These are phyloP conservation scores for Puccinia hordei DNA, from an alignment of 1,284 basidiomycete genomes.

Conservation along the genomic window DNA sequence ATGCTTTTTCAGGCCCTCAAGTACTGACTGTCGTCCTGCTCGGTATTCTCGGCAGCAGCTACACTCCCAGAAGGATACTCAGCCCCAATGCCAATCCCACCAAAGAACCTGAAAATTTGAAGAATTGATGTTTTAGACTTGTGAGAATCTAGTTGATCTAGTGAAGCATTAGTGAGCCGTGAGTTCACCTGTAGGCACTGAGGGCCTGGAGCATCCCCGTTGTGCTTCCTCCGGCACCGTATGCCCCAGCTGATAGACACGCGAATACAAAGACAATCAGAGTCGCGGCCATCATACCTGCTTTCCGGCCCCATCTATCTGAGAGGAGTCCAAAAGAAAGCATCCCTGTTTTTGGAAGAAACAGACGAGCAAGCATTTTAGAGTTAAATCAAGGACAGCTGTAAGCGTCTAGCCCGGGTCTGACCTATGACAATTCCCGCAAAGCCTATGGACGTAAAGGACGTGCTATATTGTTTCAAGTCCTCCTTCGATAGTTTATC, in stretches of 20 bases:
- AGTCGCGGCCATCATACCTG: constrained; percentile 81
- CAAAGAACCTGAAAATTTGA: constrained; percentile 55
- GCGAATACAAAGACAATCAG: constrained; percentile 78
- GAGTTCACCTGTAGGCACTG: constrained; percentile 71
- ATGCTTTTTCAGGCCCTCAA: background rate
- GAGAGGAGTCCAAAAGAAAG: constrained; percentile 68
- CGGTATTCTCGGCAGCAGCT: constrained; percentile 86
- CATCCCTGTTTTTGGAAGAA: constrained; percentile 32
- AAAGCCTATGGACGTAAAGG: constrained; percentile 49
- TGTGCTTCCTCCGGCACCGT: constrained; percentile 73
- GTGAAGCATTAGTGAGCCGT: constrained; percentile 57
- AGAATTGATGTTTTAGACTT: background rate
- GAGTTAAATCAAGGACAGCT: background rate
- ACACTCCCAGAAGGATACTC: constrained; percentile 90
- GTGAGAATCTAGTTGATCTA: constrained; percentile 65
- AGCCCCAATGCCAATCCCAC: constrained; percentile 67
- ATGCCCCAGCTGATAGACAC: constrained; percentile 76
- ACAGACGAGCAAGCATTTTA: background rate
- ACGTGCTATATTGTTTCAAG: constrained; percentile 30
- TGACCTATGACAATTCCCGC: constrained; percentile 48
- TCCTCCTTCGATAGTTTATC: constrained; percentile 37
- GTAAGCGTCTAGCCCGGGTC: background rate
- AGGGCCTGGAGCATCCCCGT: constrained; percentile 75
- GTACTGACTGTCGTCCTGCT: constrained; percentile 63
- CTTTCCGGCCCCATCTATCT: constrained; percentile 83